Base-by-base conservation (phyloP, 2,329 filamentous ascomycete genomes). In the Calonectria multiphialidica region DNA sequence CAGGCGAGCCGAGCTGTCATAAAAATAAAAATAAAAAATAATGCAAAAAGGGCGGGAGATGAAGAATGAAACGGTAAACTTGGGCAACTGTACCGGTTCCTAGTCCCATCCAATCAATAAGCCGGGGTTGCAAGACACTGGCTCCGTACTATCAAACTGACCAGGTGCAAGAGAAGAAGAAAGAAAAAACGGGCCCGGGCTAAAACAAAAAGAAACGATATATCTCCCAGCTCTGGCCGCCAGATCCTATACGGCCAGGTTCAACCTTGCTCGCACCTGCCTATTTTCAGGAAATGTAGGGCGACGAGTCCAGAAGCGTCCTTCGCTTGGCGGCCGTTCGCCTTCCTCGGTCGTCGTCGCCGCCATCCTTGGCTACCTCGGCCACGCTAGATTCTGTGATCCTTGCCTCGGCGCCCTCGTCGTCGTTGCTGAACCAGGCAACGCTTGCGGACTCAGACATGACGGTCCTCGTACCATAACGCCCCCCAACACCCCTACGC, bases 271-370 rank as follows among this genome's bases (percentile, higher is more conserved):
- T 44, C 45, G 23, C 40, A 8, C 23, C 57, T 42, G 16, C 23
- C 57, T 42, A 12, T 62, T 62, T 40, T 45, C 23, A 4, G 57
- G 23, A n/a, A 25, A 28, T 15, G 40, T 28, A 1, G 57, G 57
- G 57, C 28, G 57, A 30, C 57, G 40, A 23, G 40, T 62, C 57
- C 57, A 62, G 45, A 23, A 62, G 45, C 16, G 57, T 62, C 57
- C 37, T 62, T 16, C 45, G 57, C 57, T 62, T 23, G 9, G 45
- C 40, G 57, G 37, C 57, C 40, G 33, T 62, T 40, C 57, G 45
- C 23, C 57, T 45, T 23, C 57, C n/a, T n/a, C n/a, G n/a, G n/a
- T n/a, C 55, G 35, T 40, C 55, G 15, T 8, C 57, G 35, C 5
- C 57, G 8, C 7, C 57, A 7, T 45, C 57, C 57, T 4, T 44